These are phyloP conservation scores for Cyberlindnera japonica DNA, from an alignment of 805 yeast genomes.

Conservation along the genomic window DNA sequence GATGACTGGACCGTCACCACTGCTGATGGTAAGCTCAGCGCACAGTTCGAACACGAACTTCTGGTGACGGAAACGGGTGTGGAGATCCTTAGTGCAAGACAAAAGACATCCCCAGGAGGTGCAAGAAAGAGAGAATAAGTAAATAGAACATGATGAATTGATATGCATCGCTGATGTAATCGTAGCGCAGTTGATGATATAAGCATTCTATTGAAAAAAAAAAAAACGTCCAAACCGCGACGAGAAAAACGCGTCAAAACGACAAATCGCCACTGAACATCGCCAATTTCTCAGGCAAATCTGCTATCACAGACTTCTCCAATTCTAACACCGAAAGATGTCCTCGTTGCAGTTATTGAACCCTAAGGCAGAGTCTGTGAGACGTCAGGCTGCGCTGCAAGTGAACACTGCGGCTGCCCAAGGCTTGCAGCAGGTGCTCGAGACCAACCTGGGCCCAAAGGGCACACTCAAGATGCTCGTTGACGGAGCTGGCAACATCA, in stretches of 20 bases:
- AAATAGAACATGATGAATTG: no score
- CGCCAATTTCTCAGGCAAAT: no score
- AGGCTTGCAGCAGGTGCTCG: slow-evolving; percentile 88
- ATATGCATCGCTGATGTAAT: no score
- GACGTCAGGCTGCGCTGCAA: slow-evolving; percentile 92
- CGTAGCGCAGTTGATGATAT: no score
- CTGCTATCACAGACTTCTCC: no score
- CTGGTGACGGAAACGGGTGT: slow-evolving; percentile 91
- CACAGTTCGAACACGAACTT: slow-evolving; percentile 94
- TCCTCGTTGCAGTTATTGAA: slow-evolving; percentile 81
- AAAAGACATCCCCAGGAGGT: slow-evolving; percentile 85
- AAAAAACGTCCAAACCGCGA: no score
- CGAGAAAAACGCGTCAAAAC: no score
- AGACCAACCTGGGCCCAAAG: slow-evolving; percentile 92
- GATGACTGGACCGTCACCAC: slow-evolving; percentile 97
- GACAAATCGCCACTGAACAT: no score
- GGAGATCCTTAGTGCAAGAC: slow-evolving; percentile 84
- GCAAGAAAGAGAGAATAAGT: slow-evolving; percentile 50
- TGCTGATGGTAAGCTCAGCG: slow-evolving; percentile 82
- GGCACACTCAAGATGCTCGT: slow-evolving; percentile 96
- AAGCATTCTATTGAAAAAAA: no score
- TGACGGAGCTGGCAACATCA: slow-evolving; percentile 94
- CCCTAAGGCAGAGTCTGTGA: slow-evolving; percentile 96
- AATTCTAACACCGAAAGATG: no score
- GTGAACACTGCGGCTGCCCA: slow-evolving; percentile 96